Evolutionary conservation across 805 yeast species (phyloP).

Genomic region (Starmera quercuum): DNA sequence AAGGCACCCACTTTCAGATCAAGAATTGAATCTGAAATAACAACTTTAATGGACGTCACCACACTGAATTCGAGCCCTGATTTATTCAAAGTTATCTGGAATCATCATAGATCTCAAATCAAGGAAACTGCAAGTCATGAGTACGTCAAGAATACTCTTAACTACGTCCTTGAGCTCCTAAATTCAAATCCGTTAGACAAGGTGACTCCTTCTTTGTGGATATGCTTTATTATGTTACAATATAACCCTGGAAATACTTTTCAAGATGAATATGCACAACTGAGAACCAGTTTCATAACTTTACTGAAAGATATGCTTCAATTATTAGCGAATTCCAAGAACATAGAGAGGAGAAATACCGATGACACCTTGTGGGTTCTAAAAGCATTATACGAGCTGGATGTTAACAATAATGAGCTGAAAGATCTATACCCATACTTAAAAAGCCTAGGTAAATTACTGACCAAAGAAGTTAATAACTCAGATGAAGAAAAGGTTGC

Average conservation of each 20-base stretch:
- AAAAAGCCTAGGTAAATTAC: slow-evolving; percentile 6
- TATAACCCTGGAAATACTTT: too few relatives aligned
- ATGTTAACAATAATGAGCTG: slow-evolving; percentile 5
- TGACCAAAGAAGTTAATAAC: slow-evolving; percentile 4
- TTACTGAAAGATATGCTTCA: too few relatives aligned
- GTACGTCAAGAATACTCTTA: slow-evolving; percentile 16
- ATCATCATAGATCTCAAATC: slow-evolving; percentile 24
- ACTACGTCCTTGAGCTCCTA: slow-evolving; percentile 11
- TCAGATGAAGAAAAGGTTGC: slow-evolving; percentile 13
- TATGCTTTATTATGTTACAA: too few relatives aligned
- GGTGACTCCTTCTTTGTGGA: too few relatives aligned
- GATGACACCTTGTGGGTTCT: slow-evolving; percentile 23
- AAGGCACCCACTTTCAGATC: slow-evolving; percentile 49
- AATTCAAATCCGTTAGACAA: too few relatives aligned
- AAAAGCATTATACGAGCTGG: slow-evolving; percentile 18
- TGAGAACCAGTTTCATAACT: too few relatives aligned
- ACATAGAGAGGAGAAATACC: too few relatives aligned
- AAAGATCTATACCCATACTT: slow-evolving; percentile 5
- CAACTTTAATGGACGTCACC: slow-evolving; percentile 15
- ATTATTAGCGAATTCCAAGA: too few relatives aligned
- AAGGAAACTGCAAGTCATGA: slow-evolving; percentile 20
- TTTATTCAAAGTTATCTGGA: slow-evolving; percentile 32
- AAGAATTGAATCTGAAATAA: slow-evolving; percentile 36
- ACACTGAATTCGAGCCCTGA: slow-evolving; percentile 7
- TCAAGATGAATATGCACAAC: too few relatives aligned